These are phyloP conservation scores for Silene latifolia DNA, from an alignment of 148 eudicot genomes.

Conservation along the genomic window DNA sequence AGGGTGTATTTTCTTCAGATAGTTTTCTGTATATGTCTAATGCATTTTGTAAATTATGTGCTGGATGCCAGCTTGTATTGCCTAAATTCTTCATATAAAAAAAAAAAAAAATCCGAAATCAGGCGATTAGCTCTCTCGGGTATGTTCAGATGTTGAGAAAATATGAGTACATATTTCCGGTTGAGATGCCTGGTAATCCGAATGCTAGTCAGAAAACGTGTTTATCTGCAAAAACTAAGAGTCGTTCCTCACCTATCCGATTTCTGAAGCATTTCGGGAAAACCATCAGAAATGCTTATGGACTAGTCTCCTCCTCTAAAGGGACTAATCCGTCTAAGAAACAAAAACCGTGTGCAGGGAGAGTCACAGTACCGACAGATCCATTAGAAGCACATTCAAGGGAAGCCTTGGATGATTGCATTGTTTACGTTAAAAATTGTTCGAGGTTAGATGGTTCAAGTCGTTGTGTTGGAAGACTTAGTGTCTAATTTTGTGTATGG, in stretches of 20 bases:
- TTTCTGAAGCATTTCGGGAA: constrained; percentile 8
- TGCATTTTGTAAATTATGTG: not conserved
- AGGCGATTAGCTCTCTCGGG: not conserved
- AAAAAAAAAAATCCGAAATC: too few relatives aligned
- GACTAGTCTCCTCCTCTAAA: constrained; percentile 20
- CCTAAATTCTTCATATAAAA: not conserved
- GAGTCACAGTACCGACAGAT: constrained; percentile 23
- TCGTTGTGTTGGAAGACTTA: not conserved
- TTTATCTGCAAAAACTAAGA: not conserved
- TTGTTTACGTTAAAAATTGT: constrained; percentile 46
- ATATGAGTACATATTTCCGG: not conserved
- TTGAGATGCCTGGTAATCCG: not conserved
- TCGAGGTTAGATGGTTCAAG: constrained; percentile 18
- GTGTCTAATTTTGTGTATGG: not conserved
- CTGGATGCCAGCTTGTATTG: not conserved
- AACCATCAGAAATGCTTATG: constrained; percentile 17
- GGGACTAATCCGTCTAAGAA: constrained; percentile 20
- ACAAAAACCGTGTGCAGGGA: constrained; percentile 12
- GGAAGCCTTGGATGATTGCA: constrained; percentile 54
- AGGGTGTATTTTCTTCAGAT: too few relatives aligned
- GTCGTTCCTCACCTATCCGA: not conserved
- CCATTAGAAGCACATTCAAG: constrained; percentile 41
- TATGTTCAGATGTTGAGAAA: constrained; percentile 5
- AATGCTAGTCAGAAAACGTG: not conserved
- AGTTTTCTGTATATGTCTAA: too few relatives aligned